Evolutionary conservation across 1,284 basidiomycete species (phyloP).

Genomic region (Rhizoctonia solani): DNA sequence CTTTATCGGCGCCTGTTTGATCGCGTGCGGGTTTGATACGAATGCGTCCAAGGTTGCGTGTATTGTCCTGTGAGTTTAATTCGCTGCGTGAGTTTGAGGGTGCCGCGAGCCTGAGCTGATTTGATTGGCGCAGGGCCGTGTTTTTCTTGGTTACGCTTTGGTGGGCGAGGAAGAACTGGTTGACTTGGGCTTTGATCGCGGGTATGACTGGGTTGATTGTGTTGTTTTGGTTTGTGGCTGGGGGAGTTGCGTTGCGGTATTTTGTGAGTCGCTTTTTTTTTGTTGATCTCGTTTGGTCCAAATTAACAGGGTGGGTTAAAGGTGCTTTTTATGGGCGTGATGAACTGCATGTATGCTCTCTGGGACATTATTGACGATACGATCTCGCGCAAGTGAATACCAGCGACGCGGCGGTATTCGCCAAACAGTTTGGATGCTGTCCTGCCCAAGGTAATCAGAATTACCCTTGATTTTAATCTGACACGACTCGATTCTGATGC

Average conservation of each 20-base stretch:
- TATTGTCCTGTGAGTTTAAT: conserved; percentile 58
- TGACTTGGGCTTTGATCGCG: conserved; percentile 77
- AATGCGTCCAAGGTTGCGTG: conserved; percentile 90
- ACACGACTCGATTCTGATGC: conserved; percentile 44
- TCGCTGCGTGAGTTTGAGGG: neutral
- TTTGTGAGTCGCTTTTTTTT: conserved; percentile 56
- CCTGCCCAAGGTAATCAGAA: conserved; percentile 50
- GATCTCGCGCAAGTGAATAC: conserved; percentile 87
- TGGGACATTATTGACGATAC: conserved; percentile 93
- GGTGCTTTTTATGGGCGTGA: conserved; percentile 93
- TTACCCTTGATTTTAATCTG: conserved; percentile 75
- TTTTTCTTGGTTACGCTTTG: conserved; percentile 93
- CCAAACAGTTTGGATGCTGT: conserved; percentile 75
- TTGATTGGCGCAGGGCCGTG: conserved; percentile 50
- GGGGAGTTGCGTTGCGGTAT: conserved; percentile 70
- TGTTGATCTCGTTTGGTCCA: neutral
- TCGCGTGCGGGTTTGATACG: conserved; percentile 92
- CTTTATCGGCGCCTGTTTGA: conserved; percentile 86
- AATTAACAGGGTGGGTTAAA: conserved; percentile 47
- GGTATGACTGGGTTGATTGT: conserved; percentile 76
- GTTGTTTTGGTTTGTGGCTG: conserved; percentile 83
- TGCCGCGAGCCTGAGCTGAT: conserved; percentile 1
- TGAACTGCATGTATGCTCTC: conserved; percentile 84
- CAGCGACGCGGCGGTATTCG: conserved; percentile 90
- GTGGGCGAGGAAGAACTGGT: conserved; percentile 78